Conservation (phyloP, 2,329 filamentous ascomycete species). For the Fusarium torulosum region DNA sequence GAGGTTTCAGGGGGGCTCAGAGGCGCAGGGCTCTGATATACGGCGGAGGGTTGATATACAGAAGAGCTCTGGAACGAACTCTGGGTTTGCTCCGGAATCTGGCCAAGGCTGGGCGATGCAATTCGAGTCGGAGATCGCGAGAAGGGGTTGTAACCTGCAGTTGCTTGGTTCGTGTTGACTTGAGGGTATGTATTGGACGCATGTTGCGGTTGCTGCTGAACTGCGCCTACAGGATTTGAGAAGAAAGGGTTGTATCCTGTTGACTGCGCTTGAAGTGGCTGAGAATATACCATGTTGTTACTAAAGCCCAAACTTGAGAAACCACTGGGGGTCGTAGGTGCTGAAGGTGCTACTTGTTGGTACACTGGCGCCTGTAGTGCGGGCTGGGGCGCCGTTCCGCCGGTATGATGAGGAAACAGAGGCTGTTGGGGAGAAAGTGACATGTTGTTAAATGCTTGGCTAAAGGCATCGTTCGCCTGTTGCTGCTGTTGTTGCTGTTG, state of each 20-base stretch:
- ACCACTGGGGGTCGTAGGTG: conserved; percentile 57
- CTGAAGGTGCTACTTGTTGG: conserved; percentile 60
- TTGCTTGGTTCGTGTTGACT: conserved; percentile 55
- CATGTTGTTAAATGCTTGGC: conserved; percentile 81
- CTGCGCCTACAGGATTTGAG: conserved; percentile 52
- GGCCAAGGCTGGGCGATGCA: conserved; percentile 63
- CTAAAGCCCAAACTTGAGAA: conserved; percentile 58
- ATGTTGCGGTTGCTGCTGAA: conserved; percentile 53
- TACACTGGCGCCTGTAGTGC: conserved; percentile 57
- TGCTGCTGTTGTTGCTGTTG: conserved; percentile 47
- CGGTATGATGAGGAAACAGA: conserved; percentile 82
- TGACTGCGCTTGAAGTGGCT: conserved; percentile 54
- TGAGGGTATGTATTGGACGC: conserved; percentile 49
- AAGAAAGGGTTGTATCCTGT: conserved; percentile 68
- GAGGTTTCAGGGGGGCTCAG: conserved; percentile 45
- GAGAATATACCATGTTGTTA: conserved; percentile 60
- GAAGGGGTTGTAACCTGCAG: conserved; percentile 62
- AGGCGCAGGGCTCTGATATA: conserved; percentile 52
- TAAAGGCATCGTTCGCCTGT: conserved; percentile 57
- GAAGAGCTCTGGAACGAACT: conserved; percentile 56
- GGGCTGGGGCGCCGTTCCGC: conserved; percentile 65
- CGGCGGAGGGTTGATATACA: conserved; percentile 49
- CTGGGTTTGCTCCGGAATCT: conserved; percentile 66
- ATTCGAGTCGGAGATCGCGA: conserved; percentile 63
- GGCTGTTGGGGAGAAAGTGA: conserved; percentile 72